phyloP scores from a whole-genome alignment of 805 yeast genomes.

The Ascoidea tarda region DNA sequence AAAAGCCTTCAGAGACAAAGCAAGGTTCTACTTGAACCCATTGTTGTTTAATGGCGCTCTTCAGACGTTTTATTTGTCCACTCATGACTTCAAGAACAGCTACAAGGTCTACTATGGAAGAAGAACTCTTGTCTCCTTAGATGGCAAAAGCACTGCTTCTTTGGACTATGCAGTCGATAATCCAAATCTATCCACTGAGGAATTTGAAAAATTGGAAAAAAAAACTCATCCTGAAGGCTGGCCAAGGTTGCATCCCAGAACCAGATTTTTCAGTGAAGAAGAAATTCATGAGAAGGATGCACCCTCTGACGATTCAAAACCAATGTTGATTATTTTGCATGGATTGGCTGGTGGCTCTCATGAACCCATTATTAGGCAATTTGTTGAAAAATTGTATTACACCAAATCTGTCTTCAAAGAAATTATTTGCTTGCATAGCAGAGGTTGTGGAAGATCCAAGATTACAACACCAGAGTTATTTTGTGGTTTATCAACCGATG shows the following conservation, averaged over 20 bases:
- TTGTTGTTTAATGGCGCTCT: slow-evolving; percentile 55
- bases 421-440: slow-evolving; percentile 44
- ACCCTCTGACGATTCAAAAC: slow-evolving; percentile 25
- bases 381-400: slow-evolving; percentile 28
- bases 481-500: slow-evolving; percentile 58
- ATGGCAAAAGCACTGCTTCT: slow-evolving; percentile 53
- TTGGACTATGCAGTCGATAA: slow-evolving; percentile 53
- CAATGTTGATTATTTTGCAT: slow-evolving; percentile 49
- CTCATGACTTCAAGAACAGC: slow-evolving; percentile 32
- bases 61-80: slow-evolving; percentile 62
- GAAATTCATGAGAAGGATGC: slow-evolving; percentile 24
- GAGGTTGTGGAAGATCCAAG: slow-evolving; percentile 71
- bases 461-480: slow-evolving; percentile 55
- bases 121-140: slow-evolving; percentile 39
- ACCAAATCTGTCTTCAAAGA: slow-evolving; percentile 33
- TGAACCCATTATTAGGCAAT: slow-evolving; percentile 54
- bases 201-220: slow-evolving; percentile 18
- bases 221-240: slow-evolving; percentile 34
- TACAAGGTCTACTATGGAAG: slow-evolving; percentile 65
- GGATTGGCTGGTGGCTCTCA: slow-evolving; percentile 76
- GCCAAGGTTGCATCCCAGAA: slow-evolving; percentile 56
- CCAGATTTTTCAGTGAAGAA: slow-evolving; percentile 38
- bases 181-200: slow-evolving; percentile 15
- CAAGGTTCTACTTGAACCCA: slow-evolving; percentile 47
- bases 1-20: slow-evolving; percentile 27